These are phyloP conservation scores for Priceomyces medius DNA, from an alignment of 805 yeast genomes.

Conservation along the genomic window DNA sequence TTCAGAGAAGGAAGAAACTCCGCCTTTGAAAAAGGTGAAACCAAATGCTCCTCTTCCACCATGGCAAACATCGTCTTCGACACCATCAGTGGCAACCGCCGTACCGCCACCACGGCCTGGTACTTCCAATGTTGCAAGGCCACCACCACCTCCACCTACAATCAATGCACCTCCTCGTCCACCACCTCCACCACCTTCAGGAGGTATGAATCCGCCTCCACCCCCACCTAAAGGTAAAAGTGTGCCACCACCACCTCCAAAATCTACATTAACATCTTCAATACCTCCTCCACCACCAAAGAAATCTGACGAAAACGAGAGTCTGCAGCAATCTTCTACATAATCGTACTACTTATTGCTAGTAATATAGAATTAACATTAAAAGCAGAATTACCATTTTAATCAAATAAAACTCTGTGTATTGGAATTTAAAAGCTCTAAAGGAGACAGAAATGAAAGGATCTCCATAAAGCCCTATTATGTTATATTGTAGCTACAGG, in stretches of 20 bases:
- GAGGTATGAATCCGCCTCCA: slow-evolving; percentile 19
- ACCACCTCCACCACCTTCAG: slow-evolving; percentile 14
- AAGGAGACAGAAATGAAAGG: no score
- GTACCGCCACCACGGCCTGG: slow-evolving; percentile 8
- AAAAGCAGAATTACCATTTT: no score
- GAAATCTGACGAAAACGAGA: not conserved
- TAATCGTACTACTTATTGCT: not conserved
- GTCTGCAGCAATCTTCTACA: not conserved
- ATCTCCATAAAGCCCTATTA: no score
- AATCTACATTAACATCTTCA: slow-evolving; percentile 8
- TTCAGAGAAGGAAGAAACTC: slow-evolving; percentile 11
- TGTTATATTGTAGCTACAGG: no score
- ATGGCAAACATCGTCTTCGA: slow-evolving; percentile 16
- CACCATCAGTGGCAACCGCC: not conserved
- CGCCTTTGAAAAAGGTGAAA: slow-evolving; percentile 28
- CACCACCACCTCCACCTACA: slow-evolving; percentile 4
- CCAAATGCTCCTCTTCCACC: slow-evolving; percentile 23
- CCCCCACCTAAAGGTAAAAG: slow-evolving; percentile 23
- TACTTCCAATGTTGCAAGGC: no score
- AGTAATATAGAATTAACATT: no score
- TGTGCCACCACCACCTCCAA: slow-evolving; percentile 26
- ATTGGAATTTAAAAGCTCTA: no score
- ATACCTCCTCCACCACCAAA: slow-evolving; percentile 6
- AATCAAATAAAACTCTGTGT: no score
- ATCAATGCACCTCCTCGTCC: slow-evolving; percentile 1